phyloP scores from a whole-genome alignment of 2,329 filamentous ascomycete species.

The Pseudogymnoascus verrucosus region DNA sequence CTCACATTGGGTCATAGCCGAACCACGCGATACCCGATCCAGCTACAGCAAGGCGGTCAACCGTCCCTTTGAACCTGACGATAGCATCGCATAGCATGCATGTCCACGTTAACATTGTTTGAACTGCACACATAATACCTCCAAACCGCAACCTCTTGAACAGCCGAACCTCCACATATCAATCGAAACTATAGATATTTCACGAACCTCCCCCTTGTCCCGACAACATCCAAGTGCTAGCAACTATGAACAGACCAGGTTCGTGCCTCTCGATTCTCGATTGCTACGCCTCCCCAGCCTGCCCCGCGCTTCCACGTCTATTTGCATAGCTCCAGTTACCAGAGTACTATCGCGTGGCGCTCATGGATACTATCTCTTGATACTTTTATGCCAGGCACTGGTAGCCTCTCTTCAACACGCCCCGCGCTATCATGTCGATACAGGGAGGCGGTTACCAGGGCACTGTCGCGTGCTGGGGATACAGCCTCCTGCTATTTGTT shows the following conservation, averaged over 20 bases:
- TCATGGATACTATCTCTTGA: neutral
- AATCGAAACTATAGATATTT: neutral
- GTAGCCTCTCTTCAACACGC: neutral
- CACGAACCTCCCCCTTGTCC: neutral
- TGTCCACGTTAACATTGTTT: conserved; percentile 1
- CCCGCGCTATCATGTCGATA: neutral
- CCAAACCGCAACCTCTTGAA: neutral
- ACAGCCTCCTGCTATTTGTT: neutral
- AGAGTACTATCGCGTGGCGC: neutral
- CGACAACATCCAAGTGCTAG: neutral
- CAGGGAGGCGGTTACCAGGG: neutral
- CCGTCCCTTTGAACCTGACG: conserved; percentile 5
- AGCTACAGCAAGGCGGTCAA: conserved; percentile 5
- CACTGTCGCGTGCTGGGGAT: neutral
- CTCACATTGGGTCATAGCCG: conserved; percentile 2
- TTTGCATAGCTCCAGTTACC: neutral
- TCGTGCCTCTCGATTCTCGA: neutral
- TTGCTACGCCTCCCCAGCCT: neutral
- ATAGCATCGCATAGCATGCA: conserved; percentile 5
- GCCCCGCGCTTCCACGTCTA: neutral
- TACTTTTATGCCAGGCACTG: neutral
- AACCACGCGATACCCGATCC: conserved; percentile 4
- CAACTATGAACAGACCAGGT: conserved; percentile 2
- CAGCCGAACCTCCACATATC: neutral
- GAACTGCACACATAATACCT: neutral